phyloP scores from a whole-genome alignment of 2,329 filamentous ascomycete genomes.

The Trichoderma harzianum region DNA sequence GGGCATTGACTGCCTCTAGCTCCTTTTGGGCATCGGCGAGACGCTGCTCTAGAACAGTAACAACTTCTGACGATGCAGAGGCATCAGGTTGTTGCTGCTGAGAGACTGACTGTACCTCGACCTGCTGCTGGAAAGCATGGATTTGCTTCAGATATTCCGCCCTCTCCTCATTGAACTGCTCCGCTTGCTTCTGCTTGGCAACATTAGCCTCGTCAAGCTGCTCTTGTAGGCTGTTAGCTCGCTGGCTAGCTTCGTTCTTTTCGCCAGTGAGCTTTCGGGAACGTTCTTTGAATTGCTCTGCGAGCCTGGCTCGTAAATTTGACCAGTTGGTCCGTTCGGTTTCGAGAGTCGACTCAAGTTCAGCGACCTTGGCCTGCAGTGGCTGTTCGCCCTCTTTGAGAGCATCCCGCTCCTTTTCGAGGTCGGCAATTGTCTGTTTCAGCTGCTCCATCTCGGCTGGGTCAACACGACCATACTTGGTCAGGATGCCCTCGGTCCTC shows the following conservation, averaged over 20 bases:
- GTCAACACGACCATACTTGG: constrained; percentile 93
- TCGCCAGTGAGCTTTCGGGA: constrained; percentile 53
- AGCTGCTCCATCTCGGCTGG: constrained; percentile 88
- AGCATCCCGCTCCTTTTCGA: constrained; percentile 63
- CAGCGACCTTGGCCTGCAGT: constrained; percentile 52
- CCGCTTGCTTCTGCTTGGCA: constrained; percentile 39
- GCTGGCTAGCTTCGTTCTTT: constrained; percentile 49
- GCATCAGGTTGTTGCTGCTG: constrained; percentile 34
- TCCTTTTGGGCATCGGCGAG: constrained; percentile 53
- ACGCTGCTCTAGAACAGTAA: constrained; percentile 47
- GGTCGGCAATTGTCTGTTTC: constrained; percentile 67
- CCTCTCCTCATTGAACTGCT: constrained; percentile 33
- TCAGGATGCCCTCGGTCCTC: constrained; percentile 89
- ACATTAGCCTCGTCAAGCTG: constrained; percentile 47
- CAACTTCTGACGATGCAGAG: constrained; percentile 44
- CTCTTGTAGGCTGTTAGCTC: constrained; percentile 51
- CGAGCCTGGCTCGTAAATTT: constrained; percentile 49
- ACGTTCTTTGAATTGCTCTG: constrained; percentile 62
- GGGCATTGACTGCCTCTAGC: constrained; percentile 60
- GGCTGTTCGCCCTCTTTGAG: constrained; percentile 49
- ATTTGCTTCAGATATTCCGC: constrained; percentile 42
- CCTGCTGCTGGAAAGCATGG: constrained; percentile 41
- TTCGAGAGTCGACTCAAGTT: constrained; percentile 51
- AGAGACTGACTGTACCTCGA: constrained; percentile 33
- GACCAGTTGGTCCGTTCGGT: constrained; percentile 54